These are phyloP conservation scores for Cynara cardunculus DNA, from an alignment of 129 eudicot genomes.

Conservation along the genomic window DNA sequence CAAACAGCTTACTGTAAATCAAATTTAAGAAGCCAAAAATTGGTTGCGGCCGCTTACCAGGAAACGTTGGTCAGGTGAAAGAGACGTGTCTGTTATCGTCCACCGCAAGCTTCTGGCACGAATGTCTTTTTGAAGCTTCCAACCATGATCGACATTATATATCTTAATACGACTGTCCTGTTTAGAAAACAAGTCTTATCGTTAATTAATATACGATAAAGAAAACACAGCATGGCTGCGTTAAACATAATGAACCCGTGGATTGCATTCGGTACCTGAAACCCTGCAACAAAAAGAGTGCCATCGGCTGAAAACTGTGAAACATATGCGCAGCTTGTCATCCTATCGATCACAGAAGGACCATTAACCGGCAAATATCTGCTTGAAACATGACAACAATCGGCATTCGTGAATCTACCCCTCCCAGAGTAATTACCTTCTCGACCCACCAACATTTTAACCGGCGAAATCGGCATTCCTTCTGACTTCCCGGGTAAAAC, in stretches of 20 bases:
- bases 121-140: slow-evolving; percentile 83
- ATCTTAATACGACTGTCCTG: slow-evolving; percentile 85
- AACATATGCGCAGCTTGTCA: slow-evolving; percentile 74
- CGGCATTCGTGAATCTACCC: slow-evolving; percentile 66
- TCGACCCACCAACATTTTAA: slow-evolving; percentile 66
- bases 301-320: slow-evolving; percentile 89
- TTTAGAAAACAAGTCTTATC: neutral
- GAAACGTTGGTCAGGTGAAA: slow-evolving; percentile 87
- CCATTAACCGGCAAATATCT: slow-evolving; percentile 69
- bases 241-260: neutral
- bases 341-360: slow-evolving; percentile 58
- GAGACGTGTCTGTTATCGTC: slow-evolving; percentile 93
- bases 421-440: slow-evolving; percentile 75
- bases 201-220: neutral
- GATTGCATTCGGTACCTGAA: slow-evolving; percentile 48
- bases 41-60: slow-evolving; percentile 55
- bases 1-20: neutral
- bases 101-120: slow-evolving; percentile 78
- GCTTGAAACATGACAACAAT: slow-evolving; percentile 73
- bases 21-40: neutral
- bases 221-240: neutral
- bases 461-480: slow-evolving; percentile 55
- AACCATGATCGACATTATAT: slow-evolving; percentile 59
- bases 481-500: slow-evolving; percentile 45
- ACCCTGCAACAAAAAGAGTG: slow-evolving; percentile 82